Evolutionary conservation across 306 rosid genomes (phyloP), one percentile per base, ranked within the genome.

Genomic region (Boehmeria nivea): DNA sequence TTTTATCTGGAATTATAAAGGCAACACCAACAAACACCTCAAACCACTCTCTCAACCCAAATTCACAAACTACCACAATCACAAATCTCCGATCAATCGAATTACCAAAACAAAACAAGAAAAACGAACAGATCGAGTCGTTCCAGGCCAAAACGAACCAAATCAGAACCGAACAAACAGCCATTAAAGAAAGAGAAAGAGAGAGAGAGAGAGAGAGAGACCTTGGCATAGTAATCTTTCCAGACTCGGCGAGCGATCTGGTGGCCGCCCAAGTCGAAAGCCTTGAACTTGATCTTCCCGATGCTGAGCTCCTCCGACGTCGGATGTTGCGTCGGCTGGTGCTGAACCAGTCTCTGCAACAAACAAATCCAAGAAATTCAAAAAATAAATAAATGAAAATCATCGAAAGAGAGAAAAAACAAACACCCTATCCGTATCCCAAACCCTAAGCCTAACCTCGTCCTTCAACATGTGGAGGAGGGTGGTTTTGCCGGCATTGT

Each of bases 161-260:
- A 22, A 63, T 42, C 60, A 5, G 13, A 46, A 22, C 36, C 12
- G 3, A 48, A 33, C 8, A 10, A 63, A 34, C 27, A 6, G 10
- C 11, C 34, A 6, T 1, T 3, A 17, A 12, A 34, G 58, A 22
- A 25, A 47, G 3, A 63, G 14, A 12, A 64, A 22, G 22, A 47
- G 3, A 63, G 14, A 12, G 43, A 20, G n/a, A 11, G 4, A 14
- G 6, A 15, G 15, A 3, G 3, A 1, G n/a, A 24, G 13, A 88
- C 98, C 98, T 90, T 84, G 16, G 98, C 87, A 66, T 87, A 87
- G 77, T 90, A 87, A 71, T 90, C 98, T 78, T 84, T 87, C 98
- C 95, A 87, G 51, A 91, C 98, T 68, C 94, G 73, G 10, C 95
- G 83, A 67, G 96, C 98, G 71, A 87, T 84, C 77, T 78, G 94